Percentiles rank a stretch among this genome's conserved stretches.
phyloP scores from a whole-genome alignment of 495 filamentous ascomycete species.

The Aspergillus sclerotioniger region DNA sequence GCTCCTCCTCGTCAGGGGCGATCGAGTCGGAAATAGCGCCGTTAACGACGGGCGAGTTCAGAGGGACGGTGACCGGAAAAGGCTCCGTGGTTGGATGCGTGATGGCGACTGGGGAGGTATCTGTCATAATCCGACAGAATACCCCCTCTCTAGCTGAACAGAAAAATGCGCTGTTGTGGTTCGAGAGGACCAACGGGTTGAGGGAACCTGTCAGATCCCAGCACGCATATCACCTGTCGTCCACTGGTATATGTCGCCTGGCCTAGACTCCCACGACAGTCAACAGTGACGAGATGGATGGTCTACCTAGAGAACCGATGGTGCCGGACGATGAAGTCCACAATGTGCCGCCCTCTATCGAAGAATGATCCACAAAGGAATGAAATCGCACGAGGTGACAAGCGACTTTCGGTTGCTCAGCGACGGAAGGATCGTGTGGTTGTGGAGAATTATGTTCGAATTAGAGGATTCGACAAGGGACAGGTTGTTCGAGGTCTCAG shows the following conservation, averaged over 20 bases:
- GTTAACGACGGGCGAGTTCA: conserved; percentile 51
- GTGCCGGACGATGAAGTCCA: background rate
- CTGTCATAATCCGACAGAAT: conserved; percentile 91
- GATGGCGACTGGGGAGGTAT: conserved; percentile 61
- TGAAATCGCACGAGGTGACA: background rate
- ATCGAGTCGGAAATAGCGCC: conserved; percentile 55
- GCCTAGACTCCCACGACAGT: background rate
- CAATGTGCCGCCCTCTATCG: background rate
- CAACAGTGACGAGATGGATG: background rate
- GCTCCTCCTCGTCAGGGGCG: conserved; percentile 73
- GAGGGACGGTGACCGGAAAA: conserved; percentile 59
- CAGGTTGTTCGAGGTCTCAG: conserved; percentile 18
- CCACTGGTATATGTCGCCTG: conserved; percentile 3
- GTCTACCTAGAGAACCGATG: background rate
- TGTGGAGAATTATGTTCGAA: background rate
- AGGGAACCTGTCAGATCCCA: conserved; percentile 29
- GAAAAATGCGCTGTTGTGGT: conserved; percentile 24
- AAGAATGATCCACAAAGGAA: background rate
- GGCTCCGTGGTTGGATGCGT: conserved; percentile 63
- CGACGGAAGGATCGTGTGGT: background rate
- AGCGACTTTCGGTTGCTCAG: background rate
- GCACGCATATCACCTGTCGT: conserved; percentile 34
- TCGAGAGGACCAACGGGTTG: conserved; percentile 12
- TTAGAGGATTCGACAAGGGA: background rate
- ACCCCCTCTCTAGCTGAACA: conserved; percentile 50